Percentiles rank a stretch among this genome's conserved stretches.
phyloP scores from a whole-genome alignment of 208 protist species.

The Leishmania tarentolae region DNA sequence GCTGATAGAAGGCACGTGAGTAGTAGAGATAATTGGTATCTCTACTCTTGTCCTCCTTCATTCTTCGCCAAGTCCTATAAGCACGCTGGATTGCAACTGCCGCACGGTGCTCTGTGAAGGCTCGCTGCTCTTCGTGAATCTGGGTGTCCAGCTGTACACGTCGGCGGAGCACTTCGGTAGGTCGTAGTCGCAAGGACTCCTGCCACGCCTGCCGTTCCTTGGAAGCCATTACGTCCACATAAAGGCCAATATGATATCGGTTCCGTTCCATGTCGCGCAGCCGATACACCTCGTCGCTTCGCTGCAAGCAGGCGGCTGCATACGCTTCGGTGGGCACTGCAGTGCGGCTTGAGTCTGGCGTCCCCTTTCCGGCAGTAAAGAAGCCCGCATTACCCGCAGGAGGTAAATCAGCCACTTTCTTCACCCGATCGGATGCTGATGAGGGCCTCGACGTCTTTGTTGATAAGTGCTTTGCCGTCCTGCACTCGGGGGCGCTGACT shows the following conservation, averaged over 20 bases:
- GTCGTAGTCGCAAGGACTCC: slow-evolving; percentile 46
- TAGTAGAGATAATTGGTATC: slow-evolving; percentile 53
- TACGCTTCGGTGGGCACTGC: slow-evolving; percentile 15
- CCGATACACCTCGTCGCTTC: slow-evolving; percentile 27
- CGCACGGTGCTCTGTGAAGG: slow-evolving; percentile 38
- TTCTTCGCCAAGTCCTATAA: slow-evolving; percentile 56
- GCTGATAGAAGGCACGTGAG: slow-evolving; percentile 50
- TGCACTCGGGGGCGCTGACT: neutral
- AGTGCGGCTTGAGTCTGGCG: neutral
- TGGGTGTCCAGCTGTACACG: slow-evolving; percentile 48
- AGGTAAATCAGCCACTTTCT: neutral
- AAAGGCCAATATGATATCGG: slow-evolving; percentile 62
- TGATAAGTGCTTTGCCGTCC: neutral
- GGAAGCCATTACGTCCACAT: slow-evolving; percentile 44
- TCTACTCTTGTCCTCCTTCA: slow-evolving; percentile 38
- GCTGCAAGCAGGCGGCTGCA: slow-evolving; percentile 26
- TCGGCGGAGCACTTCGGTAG: slow-evolving; percentile 49
- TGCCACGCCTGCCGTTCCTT: slow-evolving; percentile 48
- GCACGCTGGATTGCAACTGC: slow-evolving; percentile 67
- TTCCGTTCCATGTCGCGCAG: slow-evolving; percentile 49
- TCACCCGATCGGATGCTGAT: neutral
- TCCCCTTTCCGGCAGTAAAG: neutral
- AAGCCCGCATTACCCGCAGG: neutral
- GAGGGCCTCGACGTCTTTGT: neutral
- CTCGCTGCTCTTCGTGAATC: slow-evolving; percentile 36